Percentiles rank a stretch among this genome's conserved stretches.
Conservation (phyloP, 1,139 yeast genomes). For the Debaryomyces nepalensis region DNA sequence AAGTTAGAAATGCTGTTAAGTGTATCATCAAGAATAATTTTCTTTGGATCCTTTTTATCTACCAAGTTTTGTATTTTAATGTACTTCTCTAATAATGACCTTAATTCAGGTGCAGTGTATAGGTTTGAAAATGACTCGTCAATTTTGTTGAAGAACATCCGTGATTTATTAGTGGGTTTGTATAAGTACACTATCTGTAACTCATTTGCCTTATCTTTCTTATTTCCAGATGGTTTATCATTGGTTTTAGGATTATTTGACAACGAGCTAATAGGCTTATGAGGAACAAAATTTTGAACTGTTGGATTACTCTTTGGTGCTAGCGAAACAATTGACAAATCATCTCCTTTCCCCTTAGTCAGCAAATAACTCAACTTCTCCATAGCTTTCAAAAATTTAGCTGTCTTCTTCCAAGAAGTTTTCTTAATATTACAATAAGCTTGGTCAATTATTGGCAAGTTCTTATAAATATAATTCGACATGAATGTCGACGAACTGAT, state of each 20-base stretch:
- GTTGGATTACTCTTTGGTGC: slow-evolving; percentile 54
- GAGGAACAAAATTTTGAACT: slow-evolving; percentile 66
- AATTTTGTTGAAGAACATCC: slow-evolving; percentile 54
- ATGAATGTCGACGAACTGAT: slow-evolving; percentile 74
- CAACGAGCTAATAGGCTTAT: slow-evolving; percentile 34
- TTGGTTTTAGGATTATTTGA: slow-evolving; percentile 11
- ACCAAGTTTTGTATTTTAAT: slow-evolving; percentile 57
- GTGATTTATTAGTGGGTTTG: slow-evolving; percentile 58
- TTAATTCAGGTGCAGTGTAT: slow-evolving; percentile 61
- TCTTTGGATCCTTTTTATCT: slow-evolving; percentile 47
- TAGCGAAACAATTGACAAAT: slow-evolving; percentile 57
- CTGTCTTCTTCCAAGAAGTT: slow-evolving; percentile 87
- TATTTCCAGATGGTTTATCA: slow-evolving; percentile 25
- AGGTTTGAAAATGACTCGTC: slow-evolving; percentile 39
- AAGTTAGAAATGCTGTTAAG: slow-evolving; percentile 32
- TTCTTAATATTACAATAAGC: slow-evolving; percentile 71
- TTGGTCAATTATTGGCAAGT: slow-evolving; percentile 64
- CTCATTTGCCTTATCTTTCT: slow-evolving; percentile 27
- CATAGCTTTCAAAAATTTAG: slow-evolving; percentile 83
- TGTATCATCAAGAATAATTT: slow-evolving; percentile 57
- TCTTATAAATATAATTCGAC: slow-evolving; percentile 67
- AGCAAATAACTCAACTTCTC: slow-evolving; percentile 71
- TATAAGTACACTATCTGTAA: slow-evolving; percentile 47
- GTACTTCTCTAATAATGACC: slow-evolving; percentile 56
- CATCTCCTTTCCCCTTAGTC: slow-evolving; percentile 78